Percentiles rank a stretch among this genome's conserved stretches.
These are phyloP conservation scores for Castanea mollissima DNA, from an alignment of 306 rosid genomes.

Conservation along the genomic window DNA sequence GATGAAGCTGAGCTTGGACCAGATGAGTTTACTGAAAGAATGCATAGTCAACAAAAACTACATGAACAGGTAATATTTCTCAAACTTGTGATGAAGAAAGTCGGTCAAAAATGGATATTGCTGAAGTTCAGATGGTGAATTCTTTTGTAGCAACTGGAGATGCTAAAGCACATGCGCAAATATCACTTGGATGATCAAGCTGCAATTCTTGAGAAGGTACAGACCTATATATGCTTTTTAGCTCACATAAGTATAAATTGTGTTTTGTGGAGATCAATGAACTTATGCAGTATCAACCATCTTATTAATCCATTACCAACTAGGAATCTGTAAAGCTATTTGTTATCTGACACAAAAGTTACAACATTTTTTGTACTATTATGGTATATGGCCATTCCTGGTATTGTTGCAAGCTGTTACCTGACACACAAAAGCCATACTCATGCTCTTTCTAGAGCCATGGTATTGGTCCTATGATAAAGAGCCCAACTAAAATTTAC, in stretches of 20 bases:
- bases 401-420: background rate
- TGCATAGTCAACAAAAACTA: conserved; percentile 44
- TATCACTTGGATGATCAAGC: conserved; percentile 73
- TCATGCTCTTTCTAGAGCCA: background rate
- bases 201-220: conserved; percentile 79
- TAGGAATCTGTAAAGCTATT: background rate
- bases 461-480: background rate
- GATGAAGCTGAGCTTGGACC: conserved; percentile 89
- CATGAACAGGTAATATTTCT: conserved; percentile 54
- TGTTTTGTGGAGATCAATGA: background rate
- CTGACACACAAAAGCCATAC: too few relatives aligned
- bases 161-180: conserved; percentile 73
- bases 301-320: background rate
- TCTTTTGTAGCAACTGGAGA: conserved; percentile 74
- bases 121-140: conserved; percentile 10
- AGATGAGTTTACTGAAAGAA: conserved; percentile 63
- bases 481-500: background rate
- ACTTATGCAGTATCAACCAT: background rate
- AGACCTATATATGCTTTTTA: background rate
- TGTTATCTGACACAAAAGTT: background rate
- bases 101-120: conserved; percentile 12
- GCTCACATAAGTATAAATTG: background rate
- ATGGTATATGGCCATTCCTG: background rate
- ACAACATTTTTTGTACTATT: background rate
- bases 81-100: background rate